Conservation (phyloP, 371 early-diverging fungal genomes). For the Circinella minor region DNA sequence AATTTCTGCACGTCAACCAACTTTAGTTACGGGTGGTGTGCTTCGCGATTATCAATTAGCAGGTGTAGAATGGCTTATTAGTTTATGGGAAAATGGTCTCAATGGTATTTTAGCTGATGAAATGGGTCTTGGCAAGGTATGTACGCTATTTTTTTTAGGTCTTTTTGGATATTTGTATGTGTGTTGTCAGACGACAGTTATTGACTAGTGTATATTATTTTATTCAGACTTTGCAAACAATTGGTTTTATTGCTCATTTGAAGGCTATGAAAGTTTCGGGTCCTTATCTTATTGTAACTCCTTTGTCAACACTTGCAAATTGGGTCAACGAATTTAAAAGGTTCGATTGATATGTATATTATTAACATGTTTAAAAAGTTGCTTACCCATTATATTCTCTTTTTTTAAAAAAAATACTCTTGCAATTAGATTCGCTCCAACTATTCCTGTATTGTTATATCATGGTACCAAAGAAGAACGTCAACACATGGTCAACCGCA, state of each 20-base stretch:
- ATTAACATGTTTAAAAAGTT: too few relatives aligned
- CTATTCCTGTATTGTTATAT: constrained; percentile 88
- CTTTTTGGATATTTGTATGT: too few relatives aligned
- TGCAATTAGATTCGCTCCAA: constrained; percentile 75
- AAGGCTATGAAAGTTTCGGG: constrained; percentile 87
- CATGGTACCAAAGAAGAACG: constrained; percentile 88
- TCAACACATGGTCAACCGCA: constrained; percentile 73
- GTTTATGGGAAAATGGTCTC: constrained; percentile 95
- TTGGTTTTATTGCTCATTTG: constrained; percentile 88
- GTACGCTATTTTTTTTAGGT: too few relatives aligned
- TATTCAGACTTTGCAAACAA: constrained; percentile 93
- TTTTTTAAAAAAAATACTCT: too few relatives aligned
- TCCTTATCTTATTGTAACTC: constrained; percentile 96
- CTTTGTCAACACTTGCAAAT: constrained; percentile 95
- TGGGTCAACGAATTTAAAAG: constrained; percentile 96
- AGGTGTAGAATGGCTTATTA: constrained; percentile 98
- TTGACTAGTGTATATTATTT: background rate
- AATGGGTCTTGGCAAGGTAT: constrained; percentile 95
- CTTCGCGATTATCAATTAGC: constrained; percentile 95
- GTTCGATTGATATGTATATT: constrained; percentile 35
- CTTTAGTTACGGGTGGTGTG: constrained; percentile 79
- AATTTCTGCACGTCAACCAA: constrained; percentile 76
- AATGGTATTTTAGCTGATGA: constrained; percentile 99
- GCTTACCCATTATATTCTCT: too few relatives aligned
- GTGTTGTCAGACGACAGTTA: too few relatives aligned